Evolutionary conservation across 2,329 filamentous ascomycete species (phyloP).

Genomic region (Colletotrichum salicis): DNA sequence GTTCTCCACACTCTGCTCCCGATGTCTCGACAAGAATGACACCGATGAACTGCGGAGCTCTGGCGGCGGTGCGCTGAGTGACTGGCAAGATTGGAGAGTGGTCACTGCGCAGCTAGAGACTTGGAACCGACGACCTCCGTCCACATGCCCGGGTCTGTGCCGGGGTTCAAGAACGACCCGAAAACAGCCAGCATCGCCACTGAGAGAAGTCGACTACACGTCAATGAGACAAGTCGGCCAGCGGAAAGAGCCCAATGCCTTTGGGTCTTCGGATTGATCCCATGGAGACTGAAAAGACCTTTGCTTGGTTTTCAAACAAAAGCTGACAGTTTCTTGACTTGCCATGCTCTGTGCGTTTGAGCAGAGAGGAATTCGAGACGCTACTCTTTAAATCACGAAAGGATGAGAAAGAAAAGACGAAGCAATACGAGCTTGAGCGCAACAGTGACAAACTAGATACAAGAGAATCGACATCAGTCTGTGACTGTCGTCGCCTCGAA

Average conservation of each 20-base stretch:
- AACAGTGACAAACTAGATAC: background rate
- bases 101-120: background rate
- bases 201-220: background rate
- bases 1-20: background rate
- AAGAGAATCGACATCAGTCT: background rate
- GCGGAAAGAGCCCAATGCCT: background rate
- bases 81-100: background rate
- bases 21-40: background rate
- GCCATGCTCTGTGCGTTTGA: constrained; percentile 8
- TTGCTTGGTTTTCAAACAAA: background rate
- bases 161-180: background rate
- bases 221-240: background rate
- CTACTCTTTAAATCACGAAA: background rate
- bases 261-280: background rate
- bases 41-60: background rate
- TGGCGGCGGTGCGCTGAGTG: background rate
- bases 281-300: background rate
- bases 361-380: background rate
- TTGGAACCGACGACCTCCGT: constrained; percentile 4
- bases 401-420: constrained; percentile 3
- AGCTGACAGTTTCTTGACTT: constrained; percentile 4
- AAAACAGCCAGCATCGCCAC: constrained; percentile 6
- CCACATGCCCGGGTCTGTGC: constrained; percentile 9
- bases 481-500: background rate
- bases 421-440: background rate